These are phyloP conservation scores for Umbelopsis isabellina DNA, from an alignment of 192 early-diverging fungal species.

Conservation along the genomic window DNA sequence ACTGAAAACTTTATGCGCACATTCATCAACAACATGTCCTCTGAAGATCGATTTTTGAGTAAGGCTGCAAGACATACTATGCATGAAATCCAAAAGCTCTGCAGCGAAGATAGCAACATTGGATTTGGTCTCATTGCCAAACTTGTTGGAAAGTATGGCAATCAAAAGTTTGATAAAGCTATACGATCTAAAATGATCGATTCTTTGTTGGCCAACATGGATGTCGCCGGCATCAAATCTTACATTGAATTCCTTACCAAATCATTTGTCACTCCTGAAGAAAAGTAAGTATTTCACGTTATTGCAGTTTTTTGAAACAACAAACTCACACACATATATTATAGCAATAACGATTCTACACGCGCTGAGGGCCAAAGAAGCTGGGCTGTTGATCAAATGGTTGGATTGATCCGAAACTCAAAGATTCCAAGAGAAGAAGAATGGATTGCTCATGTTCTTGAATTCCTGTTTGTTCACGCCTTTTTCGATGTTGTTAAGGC, in stretches of 20 bases:
- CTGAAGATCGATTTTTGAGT: constrained; percentile 73
- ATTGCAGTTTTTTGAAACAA: background rate
- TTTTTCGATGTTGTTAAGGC: constrained; percentile 64
- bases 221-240: constrained; percentile 63
- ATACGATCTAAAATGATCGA: constrained; percentile 81
- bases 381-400: constrained; percentile 88
- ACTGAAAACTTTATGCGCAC: constrained; percentile 84
- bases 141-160: constrained; percentile 77
- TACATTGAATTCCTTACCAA: constrained; percentile 78
- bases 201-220: constrained; percentile 72
- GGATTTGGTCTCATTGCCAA: constrained; percentile 81
- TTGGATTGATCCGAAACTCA: constrained; percentile 69
- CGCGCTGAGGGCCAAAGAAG: constrained; percentile 60
- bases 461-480: constrained; percentile 72
- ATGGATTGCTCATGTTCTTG: constrained; percentile 68
- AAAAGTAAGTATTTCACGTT: constrained; percentile 13
- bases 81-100: constrained; percentile 16
- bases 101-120: constrained; percentile 36
- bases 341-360: constrained; percentile 39
- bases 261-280: constrained; percentile 62
- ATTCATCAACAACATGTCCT: constrained; percentile 85
- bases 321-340: constrained; percentile 19
- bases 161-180: constrained; percentile 66
- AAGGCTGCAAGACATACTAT: constrained; percentile 73
- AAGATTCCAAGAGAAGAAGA: constrained; percentile 76